Percentiles rank a stretch among this genome's conserved stretches.
Evolutionary conservation across 495 filamentous ascomycete genomes (phyloP).

Genomic region (Bacidia rubella): DNA sequence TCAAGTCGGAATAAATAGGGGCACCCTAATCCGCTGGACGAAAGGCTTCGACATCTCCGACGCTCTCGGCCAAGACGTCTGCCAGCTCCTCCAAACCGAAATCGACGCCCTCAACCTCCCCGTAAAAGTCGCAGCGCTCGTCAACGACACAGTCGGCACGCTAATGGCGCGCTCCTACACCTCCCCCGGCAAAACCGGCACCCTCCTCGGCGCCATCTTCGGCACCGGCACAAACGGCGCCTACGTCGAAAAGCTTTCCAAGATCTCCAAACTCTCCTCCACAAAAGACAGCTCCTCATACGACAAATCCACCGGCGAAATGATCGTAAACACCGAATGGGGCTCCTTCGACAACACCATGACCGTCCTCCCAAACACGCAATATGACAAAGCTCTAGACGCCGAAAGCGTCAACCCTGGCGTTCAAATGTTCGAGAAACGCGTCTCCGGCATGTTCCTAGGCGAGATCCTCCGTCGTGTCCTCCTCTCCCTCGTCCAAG

Average conservation of each 20-base stretch:
- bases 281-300: constrained; percentile 35
- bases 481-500: constrained; percentile 50
- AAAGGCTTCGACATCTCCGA: constrained; percentile 96
- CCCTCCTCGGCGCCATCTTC: constrained; percentile 77
- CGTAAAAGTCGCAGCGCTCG: constrained; percentile 82
- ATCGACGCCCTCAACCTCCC: constrained; percentile 79
- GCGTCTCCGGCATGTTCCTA: constrained; percentile 94
- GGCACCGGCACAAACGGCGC: constrained; percentile 31
- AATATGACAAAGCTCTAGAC: constrained; percentile 72
- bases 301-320: constrained; percentile 73
- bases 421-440: constrained; percentile 98
- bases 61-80: constrained; percentile 88
- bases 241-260: constrained; percentile 34
- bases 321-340: constrained; percentile 99
- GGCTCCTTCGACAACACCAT: constrained; percentile 94
- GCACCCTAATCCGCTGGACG: constrained; percentile 87
- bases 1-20: constrained; percentile 86
- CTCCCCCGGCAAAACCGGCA: constrained; percentile 73
- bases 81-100: constrained; percentile 75
- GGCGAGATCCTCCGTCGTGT: constrained; percentile 82
- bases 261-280: constrained; percentile 32
- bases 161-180: constrained; percentile 96
- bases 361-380: constrained; percentile 69
- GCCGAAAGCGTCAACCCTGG: constrained; percentile 77
- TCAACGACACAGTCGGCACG: constrained; percentile 96